These are phyloP conservation scores for Fusarium mexicanum DNA, from an alignment of 2,329 filamentous ascomycete genomes.

Conservation along the genomic window DNA sequence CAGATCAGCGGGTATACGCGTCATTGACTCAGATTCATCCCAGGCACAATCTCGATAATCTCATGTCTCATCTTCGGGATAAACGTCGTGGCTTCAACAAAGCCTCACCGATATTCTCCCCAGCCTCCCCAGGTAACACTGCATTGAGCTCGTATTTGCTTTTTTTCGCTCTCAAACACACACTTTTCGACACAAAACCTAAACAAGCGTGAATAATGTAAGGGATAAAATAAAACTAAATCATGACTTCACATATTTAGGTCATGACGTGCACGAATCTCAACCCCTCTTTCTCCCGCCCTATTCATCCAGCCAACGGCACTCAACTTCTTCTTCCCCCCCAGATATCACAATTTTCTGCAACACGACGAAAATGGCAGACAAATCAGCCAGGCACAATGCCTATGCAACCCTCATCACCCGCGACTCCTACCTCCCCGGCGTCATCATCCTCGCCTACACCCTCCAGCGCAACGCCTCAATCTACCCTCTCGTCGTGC, in stretches of 20 bases:
- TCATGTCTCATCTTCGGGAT: neutral
- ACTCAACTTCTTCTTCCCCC: neutral
- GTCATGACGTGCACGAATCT: conserved; percentile 24
- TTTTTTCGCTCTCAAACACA: neutral
- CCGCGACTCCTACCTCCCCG: conserved; percentile 35
- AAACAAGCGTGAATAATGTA: neutral
- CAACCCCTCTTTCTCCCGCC: neutral
- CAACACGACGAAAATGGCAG: conserved; percentile 6
- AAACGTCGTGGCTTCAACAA: neutral
- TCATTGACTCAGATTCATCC: neutral
- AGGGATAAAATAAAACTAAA: neutral
- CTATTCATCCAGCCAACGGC: neutral
- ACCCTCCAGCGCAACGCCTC: conserved; percentile 26
- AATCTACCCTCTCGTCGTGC: conserved; percentile 24
- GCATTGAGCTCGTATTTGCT: neutral
- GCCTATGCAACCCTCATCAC: conserved; percentile 40
- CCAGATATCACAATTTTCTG: neutral
- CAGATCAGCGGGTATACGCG: neutral
- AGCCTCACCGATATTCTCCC: neutral
- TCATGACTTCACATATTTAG: conserved; percentile 12
- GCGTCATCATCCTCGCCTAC: conserved; percentile 33
- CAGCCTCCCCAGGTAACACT: neutral
- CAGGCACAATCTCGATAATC: neutral
- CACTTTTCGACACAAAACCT: fast-evolving
- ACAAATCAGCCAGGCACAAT: conserved; percentile 2